Base-by-base conservation (phyloP, 805 yeast genomes). In the Sugiyamaella valdiviana region DNA sequence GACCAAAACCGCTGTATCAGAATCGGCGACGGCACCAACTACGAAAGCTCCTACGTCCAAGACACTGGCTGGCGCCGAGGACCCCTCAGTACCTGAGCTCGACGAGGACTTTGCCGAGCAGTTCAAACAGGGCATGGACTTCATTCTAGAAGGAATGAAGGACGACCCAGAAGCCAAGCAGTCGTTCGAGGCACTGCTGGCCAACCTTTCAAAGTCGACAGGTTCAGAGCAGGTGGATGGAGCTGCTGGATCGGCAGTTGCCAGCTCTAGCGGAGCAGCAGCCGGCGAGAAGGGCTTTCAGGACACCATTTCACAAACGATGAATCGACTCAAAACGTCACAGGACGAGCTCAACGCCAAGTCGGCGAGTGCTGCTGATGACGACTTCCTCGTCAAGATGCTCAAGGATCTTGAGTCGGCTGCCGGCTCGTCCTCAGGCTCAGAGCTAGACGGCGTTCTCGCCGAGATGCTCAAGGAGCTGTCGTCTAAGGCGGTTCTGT, bases 401-500 rank as follows among this genome's bases (percentile, higher is more conserved):
- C 66, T 90, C 53, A 70, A 77, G 20, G 87, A 85, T 49, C 67
- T 91, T 51, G 66, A 63, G 42, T 55, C 53, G 19, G 63, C 66
- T 7, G 45, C 45, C 14, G 50, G 50, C 4, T 32, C 45, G 23
- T 54, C 45, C n/a, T 56, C 54, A 7, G 76, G 65, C 2, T 70
- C 65, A 1, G 77, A 74, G 51, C 66, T 83, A 53, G 89, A 83
- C 60, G 77, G 78, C 51, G 67, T 87, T 42, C 67, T 87, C 51
- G 75, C 74, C 16, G 87, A 85, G 35, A 80, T 91, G 80, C 72
- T 91, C 58, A 82, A 80, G 53, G 91, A 89, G 62, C 74, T 91
- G 63, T 78, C 93, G 6, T 79, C 93, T 4, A 91, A 89, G 61
- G 90, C 83, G 49, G 85, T 90, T 17, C 72, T 91, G 36, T 90